Evolutionary conservation across 148 eudicot species (phyloP), one percentile per base, ranked within the genome.

Genomic region (Vaccinium darrowii): DNA sequence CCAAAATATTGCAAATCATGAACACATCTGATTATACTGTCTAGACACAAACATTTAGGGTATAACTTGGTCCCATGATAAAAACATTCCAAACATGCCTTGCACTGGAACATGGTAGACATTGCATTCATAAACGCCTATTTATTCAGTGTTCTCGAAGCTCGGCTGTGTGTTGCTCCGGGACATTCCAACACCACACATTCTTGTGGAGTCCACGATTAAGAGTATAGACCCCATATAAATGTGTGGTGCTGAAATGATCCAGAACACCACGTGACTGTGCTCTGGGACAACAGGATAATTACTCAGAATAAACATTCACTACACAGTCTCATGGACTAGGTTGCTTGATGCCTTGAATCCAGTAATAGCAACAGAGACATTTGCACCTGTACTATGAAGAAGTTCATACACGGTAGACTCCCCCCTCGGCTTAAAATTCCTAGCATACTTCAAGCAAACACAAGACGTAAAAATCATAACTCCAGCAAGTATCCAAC

Each of bases 401-500:
- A 91, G 91, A 62, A 79, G 83, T 87, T 91, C 93, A 81, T 91
- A 90, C 81, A 87, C 87, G 3, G 71, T 10, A 16, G 87, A 81
- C 56, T 85, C 88, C 49, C 84, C 87, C 81, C 90, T 83, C 3
- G 85, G 86, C 72, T 65, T 16, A 23, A 78, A 84, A 36, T 77
- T 91, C 72, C 80, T 90, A 33, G 90, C 87, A 52, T 88, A 82
- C 60, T 72, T 79, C 75, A 91, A 43, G 82, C 91, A 93, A 53
- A 84, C 57, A 43, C 86, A 71, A 13, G 91, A 89, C 27, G 88
- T 84, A 50, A 93, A 80, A 65, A 92, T 80, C 90, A 92, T 80
- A 57, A 94, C 92, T 21, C 90, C 95, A 1, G 97, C 90, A n/a
- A 96, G 88, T 85, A 92, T 91, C 97, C 99, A 96, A 86, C 99